Evolutionary conservation across 1,139 yeast genomes (phyloP).

Genomic region (Kodamaea anthophila): DNA sequence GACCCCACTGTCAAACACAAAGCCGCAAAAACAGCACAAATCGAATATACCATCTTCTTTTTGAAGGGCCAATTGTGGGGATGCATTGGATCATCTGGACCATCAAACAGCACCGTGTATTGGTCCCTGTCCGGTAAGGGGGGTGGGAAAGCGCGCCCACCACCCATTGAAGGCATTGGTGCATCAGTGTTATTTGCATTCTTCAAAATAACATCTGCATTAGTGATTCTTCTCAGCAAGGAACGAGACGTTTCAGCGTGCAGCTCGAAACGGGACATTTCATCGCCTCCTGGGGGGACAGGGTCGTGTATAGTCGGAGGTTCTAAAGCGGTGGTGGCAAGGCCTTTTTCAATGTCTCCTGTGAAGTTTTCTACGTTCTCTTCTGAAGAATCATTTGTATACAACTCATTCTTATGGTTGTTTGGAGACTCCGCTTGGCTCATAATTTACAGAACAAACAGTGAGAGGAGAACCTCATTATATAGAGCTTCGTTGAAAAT

Average conservation of each 20-base stretch:
- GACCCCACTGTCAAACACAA: constrained; percentile 53
- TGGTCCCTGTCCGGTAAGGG: constrained; percentile 43
- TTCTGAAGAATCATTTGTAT: constrained; percentile 10
- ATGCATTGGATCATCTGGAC: constrained; percentile 53
- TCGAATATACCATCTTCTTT: constrained; percentile 24
- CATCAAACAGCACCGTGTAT: constrained; percentile 54
- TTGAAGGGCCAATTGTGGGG: constrained; percentile 54
- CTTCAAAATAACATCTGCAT: constrained; percentile 19
- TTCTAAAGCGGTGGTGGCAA: constrained; percentile 10
- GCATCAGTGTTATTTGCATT: constrained; percentile 23
- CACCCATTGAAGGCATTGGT: constrained; percentile 48
- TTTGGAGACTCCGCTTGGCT: constrained; percentile 1
- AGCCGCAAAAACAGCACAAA: constrained; percentile 20
- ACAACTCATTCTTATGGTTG: constrained; percentile 3
- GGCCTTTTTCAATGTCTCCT: constrained; percentile 10
- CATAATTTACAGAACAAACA: too few relatives aligned
- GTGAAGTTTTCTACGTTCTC: constrained; percentile 12
- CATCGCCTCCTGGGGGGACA: constrained; percentile 15
- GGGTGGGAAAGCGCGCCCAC: constrained; percentile 48
- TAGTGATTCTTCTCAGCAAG: constrained; percentile 22
- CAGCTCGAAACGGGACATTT: constrained; percentile 21
- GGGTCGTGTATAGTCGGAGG: constrained; percentile 1
- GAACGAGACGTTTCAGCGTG: constrained; percentile 20
- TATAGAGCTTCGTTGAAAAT: too few relatives aligned
- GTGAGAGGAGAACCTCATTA: too few relatives aligned